Evolutionary conservation across 805 yeast species (phyloP).

Genomic region (Ogataea methanolica): DNA sequence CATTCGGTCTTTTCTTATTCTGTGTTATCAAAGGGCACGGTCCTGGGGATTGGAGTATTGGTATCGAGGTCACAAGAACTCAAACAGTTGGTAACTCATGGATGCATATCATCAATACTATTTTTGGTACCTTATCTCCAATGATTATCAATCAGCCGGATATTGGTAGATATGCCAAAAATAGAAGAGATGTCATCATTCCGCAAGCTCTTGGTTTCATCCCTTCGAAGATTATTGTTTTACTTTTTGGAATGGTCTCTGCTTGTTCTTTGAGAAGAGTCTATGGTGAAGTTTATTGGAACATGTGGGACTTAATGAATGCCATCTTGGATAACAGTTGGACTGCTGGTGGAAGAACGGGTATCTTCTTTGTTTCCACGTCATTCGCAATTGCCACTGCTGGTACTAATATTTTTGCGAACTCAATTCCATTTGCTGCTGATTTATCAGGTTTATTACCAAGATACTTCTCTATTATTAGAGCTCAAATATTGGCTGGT

Average conservation of each 20-base stretch:
- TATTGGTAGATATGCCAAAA: constrained; percentile 22
- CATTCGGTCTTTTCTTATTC: constrained; percentile 17
- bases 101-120: constrained; percentile 19
- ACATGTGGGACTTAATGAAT: constrained; percentile 24
- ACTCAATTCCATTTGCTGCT: constrained; percentile 23
- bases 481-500: constrained; percentile 18
- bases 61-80: constrained; percentile 1
- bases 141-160: constrained; percentile 28
- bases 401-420: constrained; percentile 28
- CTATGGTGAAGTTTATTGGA: constrained; percentile 25
- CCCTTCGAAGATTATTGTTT: constrained; percentile 14
- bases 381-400: constrained; percentile 23
- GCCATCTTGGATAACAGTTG: constrained; percentile 27
- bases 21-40: constrained; percentile 19
- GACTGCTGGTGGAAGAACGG: constrained; percentile 25
- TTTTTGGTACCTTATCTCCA: constrained; percentile 22
- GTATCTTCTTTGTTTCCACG: constrained; percentile 16
- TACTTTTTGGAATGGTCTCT: constrained; percentile 18
- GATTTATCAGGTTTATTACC: constrained; percentile 25
- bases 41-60: constrained; percentile 14
- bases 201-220: constrained; percentile 18
- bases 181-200: constrained; percentile 8
- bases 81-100: constrained; percentile 13
- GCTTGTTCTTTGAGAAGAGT: constrained; percentile 15
- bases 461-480: constrained; percentile 24